Evolutionary conservation across 805 yeast genomes (phyloP).

Genomic region (Saturnispora dispora): DNA sequence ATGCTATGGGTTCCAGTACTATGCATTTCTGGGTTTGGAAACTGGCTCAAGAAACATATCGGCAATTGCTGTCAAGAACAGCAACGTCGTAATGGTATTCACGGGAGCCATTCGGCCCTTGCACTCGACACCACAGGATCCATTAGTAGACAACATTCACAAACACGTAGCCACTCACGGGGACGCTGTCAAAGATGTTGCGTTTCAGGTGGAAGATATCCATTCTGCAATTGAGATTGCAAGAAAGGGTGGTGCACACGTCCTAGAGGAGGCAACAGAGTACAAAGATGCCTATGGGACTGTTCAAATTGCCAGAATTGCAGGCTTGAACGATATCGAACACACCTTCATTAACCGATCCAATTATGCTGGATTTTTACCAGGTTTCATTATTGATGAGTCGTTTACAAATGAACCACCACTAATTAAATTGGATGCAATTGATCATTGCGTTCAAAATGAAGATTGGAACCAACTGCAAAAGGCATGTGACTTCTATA

Average conservation of each 20-base stretch:
- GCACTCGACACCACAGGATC: slow-evolving; percentile 10
- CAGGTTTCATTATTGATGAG: slow-evolving; percentile 14
- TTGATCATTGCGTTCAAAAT: slow-evolving; percentile 81
- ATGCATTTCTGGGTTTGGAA: slow-evolving; percentile 62
- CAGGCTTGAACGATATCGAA: slow-evolving; percentile 50
- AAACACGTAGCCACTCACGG: slow-evolving; percentile 51
- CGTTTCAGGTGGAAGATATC: slow-evolving; percentile 52
- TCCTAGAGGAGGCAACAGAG: slow-evolving; percentile 19
- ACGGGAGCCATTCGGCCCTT: slow-evolving; percentile 31
- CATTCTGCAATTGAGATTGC: slow-evolving; percentile 39
- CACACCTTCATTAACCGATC: slow-evolving; percentile 56
- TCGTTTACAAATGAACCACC: background rate
- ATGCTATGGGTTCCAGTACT: slow-evolving; percentile 52
- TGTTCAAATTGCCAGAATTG: slow-evolving; percentile 43
- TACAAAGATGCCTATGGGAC: slow-evolving; percentile 40
- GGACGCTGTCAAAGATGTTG: slow-evolving; percentile 72
- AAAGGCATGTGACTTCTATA: slow-evolving; percentile 49
- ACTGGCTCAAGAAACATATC: slow-evolving; percentile 49
- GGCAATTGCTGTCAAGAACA: slow-evolving; percentile 54
- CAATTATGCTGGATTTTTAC: slow-evolving; percentile 22
- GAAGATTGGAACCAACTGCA: slow-evolving; percentile 62
- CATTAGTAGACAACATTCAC: slow-evolving; percentile 29
- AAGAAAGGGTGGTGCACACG: slow-evolving; percentile 39
- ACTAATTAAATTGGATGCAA: slow-evolving; percentile 29
- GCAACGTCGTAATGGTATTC: slow-evolving; percentile 42